phyloP scores from a whole-genome alignment of 768 basidiomycete species.

The Leccinum boreale region DNA sequence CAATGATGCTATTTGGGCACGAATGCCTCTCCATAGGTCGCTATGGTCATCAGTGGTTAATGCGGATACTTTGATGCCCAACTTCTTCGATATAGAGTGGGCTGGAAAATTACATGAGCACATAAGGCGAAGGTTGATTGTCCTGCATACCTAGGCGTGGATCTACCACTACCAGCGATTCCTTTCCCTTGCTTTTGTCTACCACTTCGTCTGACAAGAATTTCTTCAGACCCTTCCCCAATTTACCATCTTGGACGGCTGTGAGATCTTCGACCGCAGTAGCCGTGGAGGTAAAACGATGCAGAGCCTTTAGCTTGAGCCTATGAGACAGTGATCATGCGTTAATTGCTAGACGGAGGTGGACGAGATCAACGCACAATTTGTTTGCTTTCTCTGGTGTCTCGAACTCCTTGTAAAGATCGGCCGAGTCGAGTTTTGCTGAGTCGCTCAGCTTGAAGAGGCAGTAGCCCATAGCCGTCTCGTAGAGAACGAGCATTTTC shows the following conservation, averaged over 20 bases:
- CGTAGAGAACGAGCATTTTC: conserved; percentile 92
- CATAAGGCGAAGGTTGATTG: not conserved
- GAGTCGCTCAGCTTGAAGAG: conserved; percentile 94
- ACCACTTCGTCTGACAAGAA: conserved; percentile 85
- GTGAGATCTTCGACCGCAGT: conserved; percentile 96
- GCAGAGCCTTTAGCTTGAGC: conserved; percentile 90
- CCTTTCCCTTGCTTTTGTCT: conserved; percentile 89
- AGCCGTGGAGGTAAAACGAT: conserved; percentile 95
- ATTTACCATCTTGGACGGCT: conserved; percentile 86
- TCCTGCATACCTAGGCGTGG: conserved; percentile 74
- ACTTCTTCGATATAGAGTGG: conserved; percentile 87
- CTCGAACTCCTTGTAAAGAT: conserved; percentile 91
- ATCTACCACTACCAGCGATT: conserved; percentile 82
- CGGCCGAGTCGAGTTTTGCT: conserved; percentile 80
- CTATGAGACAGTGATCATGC: conserved; percentile 38
- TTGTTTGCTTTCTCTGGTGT: conserved; percentile 89
- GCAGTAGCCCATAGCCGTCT: conserved; percentile 95
- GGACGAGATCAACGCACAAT: conserved; percentile 57
- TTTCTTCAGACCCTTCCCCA: conserved; percentile 90
- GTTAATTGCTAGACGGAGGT: conserved; percentile 11
- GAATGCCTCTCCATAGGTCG: conserved; percentile 95
- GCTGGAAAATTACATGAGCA: conserved; percentile 39
- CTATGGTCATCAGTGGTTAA: conserved; percentile 54
- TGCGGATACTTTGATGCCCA: conserved; percentile 80
- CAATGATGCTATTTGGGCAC: conserved; percentile 80